phyloP scores from a whole-genome alignment of 768 basidiomycete genomes.

The Exsudoporus frostii region DNA sequence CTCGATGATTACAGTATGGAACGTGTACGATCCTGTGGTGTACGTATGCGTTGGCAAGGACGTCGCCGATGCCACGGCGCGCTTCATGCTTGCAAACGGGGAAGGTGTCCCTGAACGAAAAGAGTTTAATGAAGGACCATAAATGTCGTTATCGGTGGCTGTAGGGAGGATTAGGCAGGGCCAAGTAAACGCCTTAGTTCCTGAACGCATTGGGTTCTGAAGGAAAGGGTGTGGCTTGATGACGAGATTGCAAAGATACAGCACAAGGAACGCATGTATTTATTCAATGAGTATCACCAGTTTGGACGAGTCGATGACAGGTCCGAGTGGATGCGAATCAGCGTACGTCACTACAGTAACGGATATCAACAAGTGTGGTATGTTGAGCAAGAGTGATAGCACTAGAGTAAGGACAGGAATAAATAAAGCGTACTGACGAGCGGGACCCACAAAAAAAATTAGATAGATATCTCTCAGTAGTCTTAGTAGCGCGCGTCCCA shows the following conservation, averaged over 20 bases:
- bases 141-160: constrained; percentile 17
- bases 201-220: constrained; percentile 11
- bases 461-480: not conserved
- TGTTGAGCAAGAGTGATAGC: not conserved
- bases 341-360: not conserved
- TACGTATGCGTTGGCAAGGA: constrained; percentile 59
- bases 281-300: too few species aligned
- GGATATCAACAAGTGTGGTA: not conserved
- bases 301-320: too few species aligned
- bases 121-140: constrained; percentile 20
- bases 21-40: constrained; percentile 37
- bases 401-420: not conserved
- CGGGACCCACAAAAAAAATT: not conserved
- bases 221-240: not conserved
- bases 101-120: constrained; percentile 44
- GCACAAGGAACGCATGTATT: not conserved
- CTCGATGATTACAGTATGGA: constrained; percentile 43
- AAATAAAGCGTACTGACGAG: not conserved
- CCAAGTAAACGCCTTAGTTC: constrained; percentile 48
- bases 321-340: not conserved
- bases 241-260: not conserved
- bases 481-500: constrained; percentile 24
- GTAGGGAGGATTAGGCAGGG: constrained; percentile 35
- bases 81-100: constrained; percentile 57
- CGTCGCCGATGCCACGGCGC: constrained; percentile 43